These are phyloP conservation scores for Talaromyces pinophilus DNA, from an alignment of 2,329 filamentous ascomycete species.

Conservation along the genomic window DNA sequence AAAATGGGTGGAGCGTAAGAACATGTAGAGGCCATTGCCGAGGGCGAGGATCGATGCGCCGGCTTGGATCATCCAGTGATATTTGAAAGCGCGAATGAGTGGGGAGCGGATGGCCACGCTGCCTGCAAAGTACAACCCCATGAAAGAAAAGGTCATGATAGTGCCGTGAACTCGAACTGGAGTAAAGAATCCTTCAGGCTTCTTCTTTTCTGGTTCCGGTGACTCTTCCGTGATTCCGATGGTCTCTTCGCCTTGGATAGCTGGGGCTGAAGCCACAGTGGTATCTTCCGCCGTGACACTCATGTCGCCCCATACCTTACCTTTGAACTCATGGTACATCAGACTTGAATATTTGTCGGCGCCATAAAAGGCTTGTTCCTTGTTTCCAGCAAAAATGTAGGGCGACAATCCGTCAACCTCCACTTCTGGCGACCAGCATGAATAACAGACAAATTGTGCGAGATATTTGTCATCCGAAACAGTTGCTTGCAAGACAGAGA, in stretches of 20 bases:
- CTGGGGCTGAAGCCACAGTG: conserved; percentile 8
- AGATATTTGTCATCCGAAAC: conserved; percentile 48
- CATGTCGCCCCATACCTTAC: conserved; percentile 30
- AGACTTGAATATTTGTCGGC: conserved; percentile 49
- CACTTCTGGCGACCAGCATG: conserved; percentile 55
- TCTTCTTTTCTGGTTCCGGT: background rate
- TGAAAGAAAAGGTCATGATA: conserved; percentile 25
- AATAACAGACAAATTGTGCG: conserved; percentile 54
- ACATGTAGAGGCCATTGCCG: conserved; percentile 24
- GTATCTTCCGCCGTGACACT: conserved; percentile 5
- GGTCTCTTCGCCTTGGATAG: conserved; percentile 17
- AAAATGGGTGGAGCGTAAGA: conserved; percentile 20
- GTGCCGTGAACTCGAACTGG: conserved; percentile 23
- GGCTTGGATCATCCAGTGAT: conserved; percentile 25
- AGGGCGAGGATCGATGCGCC: conserved; percentile 23
- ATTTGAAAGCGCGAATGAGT: conserved; percentile 20
- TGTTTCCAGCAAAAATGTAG: conserved; percentile 61
- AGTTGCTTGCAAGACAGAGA: conserved; percentile 49
- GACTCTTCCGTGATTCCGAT: conserved; percentile 13
- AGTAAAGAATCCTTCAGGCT: conserved; percentile 6
- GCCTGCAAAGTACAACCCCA: conserved; percentile 23
- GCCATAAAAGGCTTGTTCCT: conserved; percentile 44
- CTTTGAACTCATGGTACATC: conserved; percentile 56
- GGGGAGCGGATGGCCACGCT: conserved; percentile 22
- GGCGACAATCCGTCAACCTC: conserved; percentile 50